These are phyloP conservation scores for Mycena latifolia DNA, from an alignment of 768 basidiomycete species.

Conservation along the genomic window DNA sequence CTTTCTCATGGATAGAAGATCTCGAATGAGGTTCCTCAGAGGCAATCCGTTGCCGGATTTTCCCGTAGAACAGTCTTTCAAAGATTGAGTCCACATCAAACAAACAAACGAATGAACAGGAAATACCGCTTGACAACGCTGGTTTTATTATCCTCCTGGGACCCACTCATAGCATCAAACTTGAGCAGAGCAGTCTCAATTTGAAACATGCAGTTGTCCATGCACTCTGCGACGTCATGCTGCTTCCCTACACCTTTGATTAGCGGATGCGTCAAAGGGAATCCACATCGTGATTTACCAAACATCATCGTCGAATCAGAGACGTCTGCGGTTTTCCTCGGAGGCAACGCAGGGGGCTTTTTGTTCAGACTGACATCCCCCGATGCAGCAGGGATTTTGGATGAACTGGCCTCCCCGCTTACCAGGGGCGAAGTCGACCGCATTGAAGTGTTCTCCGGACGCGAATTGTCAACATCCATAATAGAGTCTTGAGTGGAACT, in stretches of 20 bases:
- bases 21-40: slow-evolving; percentile 53
- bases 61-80: slow-evolving; percentile 85
- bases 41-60: slow-evolving; percentile 68
- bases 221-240: slow-evolving; percentile 98
- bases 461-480: slow-evolving; percentile 71
- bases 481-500: slow-evolving; percentile 52
- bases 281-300: slow-evolving; percentile 59
- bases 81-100: background rate
- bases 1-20: slow-evolving; percentile 81
- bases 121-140: slow-evolving; percentile 87
- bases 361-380: slow-evolving; percentile 41
- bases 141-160: slow-evolving; percentile 63
- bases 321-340: slow-evolving; percentile 61
- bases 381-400: slow-evolving; percentile 44
- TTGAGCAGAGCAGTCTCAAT: slow-evolving; percentile 93
- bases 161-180: slow-evolving; percentile 66
- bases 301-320: slow-evolving; percentile 92
- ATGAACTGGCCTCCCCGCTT: slow-evolving; percentile 37
- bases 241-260: slow-evolving; percentile 78
- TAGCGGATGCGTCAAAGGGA: slow-evolving; percentile 16
- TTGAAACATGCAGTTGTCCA: slow-evolving; percentile 99
- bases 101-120: background rate
- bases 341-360: slow-evolving; percentile 70
- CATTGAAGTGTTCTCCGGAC: slow-evolving; percentile 2
- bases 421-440: slow-evolving; percentile 22